These are phyloP conservation scores for Diplodia intermedia DNA, from an alignment of 2,329 filamentous ascomycete genomes.

Conservation along the genomic window DNA sequence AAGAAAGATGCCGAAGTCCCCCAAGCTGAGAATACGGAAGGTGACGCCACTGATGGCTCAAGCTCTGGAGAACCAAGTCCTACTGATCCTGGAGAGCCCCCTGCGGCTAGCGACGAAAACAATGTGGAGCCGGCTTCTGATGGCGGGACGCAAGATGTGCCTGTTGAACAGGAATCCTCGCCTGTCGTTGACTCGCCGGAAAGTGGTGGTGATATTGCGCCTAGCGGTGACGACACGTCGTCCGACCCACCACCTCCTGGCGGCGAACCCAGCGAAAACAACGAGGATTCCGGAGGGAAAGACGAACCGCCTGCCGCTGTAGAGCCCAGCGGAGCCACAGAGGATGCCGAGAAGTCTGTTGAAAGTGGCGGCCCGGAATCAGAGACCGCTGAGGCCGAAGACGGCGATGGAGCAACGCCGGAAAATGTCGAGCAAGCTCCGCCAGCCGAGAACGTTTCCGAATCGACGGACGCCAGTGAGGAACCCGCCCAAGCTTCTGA, in stretches of 20 bases:
- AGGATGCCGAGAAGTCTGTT: neutral
- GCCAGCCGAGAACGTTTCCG: neutral
- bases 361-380: neutral
- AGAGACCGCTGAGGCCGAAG: neutral
- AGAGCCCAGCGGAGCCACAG: neutral
- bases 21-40: neutral
- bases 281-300: neutral
- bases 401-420: neutral
- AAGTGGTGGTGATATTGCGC: neutral
- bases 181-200: neutral
- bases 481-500: neutral
- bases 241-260: neutral
- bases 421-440: neutral
- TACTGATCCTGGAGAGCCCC: neutral
- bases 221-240: neutral
- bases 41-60: neutral
- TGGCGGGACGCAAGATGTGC: neutral
- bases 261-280: neutral
- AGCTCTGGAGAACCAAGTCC: neutral
- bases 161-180: neutral
- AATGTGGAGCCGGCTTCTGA: neutral
- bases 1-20: neutral
- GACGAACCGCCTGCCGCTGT: neutral
- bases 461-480: neutral
- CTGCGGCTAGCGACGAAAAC: neutral